A percentile compares a stretch with the other conserved stretches of the same genome.
phyloP scores from a whole-genome alignment of 148 eudicot genomes.

The Persicaria tinctoria region DNA sequence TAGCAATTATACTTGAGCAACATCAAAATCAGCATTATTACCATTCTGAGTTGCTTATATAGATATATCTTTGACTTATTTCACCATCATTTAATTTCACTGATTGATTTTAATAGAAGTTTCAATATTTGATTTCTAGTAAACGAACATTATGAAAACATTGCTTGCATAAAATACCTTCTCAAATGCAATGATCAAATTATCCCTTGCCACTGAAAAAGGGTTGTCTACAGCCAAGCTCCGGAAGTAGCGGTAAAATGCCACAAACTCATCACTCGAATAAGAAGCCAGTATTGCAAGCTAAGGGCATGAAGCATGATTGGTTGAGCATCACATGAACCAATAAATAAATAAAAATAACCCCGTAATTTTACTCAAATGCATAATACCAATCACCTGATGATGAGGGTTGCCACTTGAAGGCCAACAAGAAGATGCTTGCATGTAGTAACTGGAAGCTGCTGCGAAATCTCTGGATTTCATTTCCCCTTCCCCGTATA shows the following conservation, averaged over 20 bases:
- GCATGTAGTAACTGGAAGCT: slow-evolving; percentile 82
- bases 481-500: slow-evolving; percentile 80
- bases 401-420: slow-evolving; percentile 96
- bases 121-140: not conserved
- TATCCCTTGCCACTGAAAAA: slow-evolving; percentile 86
- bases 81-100: too few relatives aligned
- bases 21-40: too few relatives aligned
- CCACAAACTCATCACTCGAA: slow-evolving; percentile 67
- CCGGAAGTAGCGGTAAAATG: slow-evolving; percentile 81
- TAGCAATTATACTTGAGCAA: too few relatives aligned
- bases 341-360: not conserved
- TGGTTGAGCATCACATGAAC: not conserved
- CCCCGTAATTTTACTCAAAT: not conserved
- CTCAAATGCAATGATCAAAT: slow-evolving; percentile 92
- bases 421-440: slow-evolving; percentile 88
- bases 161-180: slow-evolving; percentile 36
- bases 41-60: too few relatives aligned
- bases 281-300: slow-evolving; percentile 94
- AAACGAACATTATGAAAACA: not conserved
- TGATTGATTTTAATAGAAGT: too few relatives aligned
- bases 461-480: slow-evolving; percentile 79
- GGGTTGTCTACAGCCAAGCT: slow-evolving; percentile 92
- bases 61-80: too few relatives aligned
- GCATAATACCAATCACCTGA: slow-evolving; percentile 48
- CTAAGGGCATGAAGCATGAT: slow-evolving; percentile 29